Evolutionary conservation across 371 early-diverging fungal species (phyloP).

Genomic region (Mortierella sp.): DNA sequence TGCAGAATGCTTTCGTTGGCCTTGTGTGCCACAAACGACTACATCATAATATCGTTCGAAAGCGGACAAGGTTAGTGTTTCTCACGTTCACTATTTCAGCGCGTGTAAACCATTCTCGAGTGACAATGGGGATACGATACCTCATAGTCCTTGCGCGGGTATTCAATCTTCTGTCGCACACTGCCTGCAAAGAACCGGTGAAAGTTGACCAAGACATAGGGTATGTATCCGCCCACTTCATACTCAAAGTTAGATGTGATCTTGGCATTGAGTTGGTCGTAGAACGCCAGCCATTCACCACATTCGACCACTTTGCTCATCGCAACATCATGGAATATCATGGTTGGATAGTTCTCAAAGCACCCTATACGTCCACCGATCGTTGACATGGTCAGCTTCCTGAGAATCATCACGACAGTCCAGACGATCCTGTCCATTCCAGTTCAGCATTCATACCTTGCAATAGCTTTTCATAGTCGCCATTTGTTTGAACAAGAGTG

Average conservation of each 20-base stretch:
- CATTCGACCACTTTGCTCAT: constrained; percentile 69
- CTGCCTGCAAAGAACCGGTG: constrained; percentile 87
- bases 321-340: constrained; percentile 81
- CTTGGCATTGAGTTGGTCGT: constrained; percentile 74
- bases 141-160: constrained; percentile 84
- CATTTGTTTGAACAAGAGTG: constrained; percentile 67
- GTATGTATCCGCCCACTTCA: constrained; percentile 72
- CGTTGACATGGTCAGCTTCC: background rate
- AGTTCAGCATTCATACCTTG: constrained; percentile 64
- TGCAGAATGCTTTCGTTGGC: constrained; percentile 67
- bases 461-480: constrained; percentile 86
- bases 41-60: constrained; percentile 6
- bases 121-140: constrained; percentile 53
- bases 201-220: constrained; percentile 79
- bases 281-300: constrained; percentile 85
- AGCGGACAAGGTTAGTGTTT: background rate
- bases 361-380: constrained; percentile 67
- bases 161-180: constrained; percentile 74
- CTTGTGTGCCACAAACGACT: constrained; percentile 63
- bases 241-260: constrained; percentile 60
- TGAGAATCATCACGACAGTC: background rate
- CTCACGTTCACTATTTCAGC: background rate
- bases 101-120: background rate
- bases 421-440: background rate
- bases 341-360: constrained; percentile 88